A percentile compares a stretch with the other conserved stretches of the same genome.
These are phyloP conservation scores for Nicotiana otophora DNA, from an alignment of 257 asterid genomes.

Conservation along the genomic window DNA sequence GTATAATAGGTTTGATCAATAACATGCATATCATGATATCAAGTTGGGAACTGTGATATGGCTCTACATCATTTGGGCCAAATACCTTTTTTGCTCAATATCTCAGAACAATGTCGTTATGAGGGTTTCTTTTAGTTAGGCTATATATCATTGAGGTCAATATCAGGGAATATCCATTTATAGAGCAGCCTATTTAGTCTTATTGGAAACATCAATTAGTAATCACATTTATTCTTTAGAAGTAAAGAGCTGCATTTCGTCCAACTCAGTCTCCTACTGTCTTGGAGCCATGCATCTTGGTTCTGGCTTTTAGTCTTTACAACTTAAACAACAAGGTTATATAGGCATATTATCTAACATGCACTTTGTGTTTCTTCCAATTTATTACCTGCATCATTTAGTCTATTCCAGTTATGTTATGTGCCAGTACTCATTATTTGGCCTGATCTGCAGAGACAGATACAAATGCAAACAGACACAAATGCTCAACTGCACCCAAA, in stretches of 20 bases:
- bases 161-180: not conserved
- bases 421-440: conserved; percentile 2
- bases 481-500: conserved; percentile 17
- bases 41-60: not conserved
- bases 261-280: not conserved
- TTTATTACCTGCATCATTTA: not conserved
- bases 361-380: not conserved
- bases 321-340: not conserved
- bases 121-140: not conserved
- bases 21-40: not conserved
- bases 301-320: not conserved
- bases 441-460: conserved; percentile 18
- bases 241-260: not conserved
- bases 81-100: not conserved
- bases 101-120: not conserved
- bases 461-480: conserved; percentile 32
- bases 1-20: not conserved
- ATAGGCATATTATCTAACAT: not conserved
- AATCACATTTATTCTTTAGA: not conserved
- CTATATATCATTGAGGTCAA: not conserved
- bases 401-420: not conserved
- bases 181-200: not conserved
- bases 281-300: not conserved
- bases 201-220: not conserved
- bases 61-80: not conserved